Conservation (phyloP, 768 basidiomycete genomes). For the Amanita fuliginea region DNA sequence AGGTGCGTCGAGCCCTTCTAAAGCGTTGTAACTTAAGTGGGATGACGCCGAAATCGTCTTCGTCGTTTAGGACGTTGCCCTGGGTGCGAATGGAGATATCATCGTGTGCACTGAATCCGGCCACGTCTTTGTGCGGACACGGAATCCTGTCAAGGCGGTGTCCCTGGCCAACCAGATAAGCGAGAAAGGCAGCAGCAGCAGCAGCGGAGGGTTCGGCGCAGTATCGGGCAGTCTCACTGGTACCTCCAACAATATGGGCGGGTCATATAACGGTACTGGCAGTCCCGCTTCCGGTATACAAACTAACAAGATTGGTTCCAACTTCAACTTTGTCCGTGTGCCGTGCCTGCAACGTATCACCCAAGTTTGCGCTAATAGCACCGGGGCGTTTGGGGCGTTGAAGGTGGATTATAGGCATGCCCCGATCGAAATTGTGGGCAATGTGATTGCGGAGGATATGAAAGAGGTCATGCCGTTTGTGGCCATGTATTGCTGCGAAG, state of each 20-base stretch:
- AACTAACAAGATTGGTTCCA: conserved; percentile 3
- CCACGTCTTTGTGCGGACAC: conserved; percentile 79
- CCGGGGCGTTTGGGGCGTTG: conserved; percentile 83
- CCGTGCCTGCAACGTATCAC: conserved; percentile 79
- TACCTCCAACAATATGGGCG: conserved; percentile 12
- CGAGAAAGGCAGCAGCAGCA: neutral
- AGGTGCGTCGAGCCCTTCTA: conserved; percentile 22
- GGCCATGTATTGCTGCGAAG: conserved; percentile 11
- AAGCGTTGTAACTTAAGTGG: neutral
- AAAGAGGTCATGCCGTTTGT: conserved; percentile 55
- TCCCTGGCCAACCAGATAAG: neutral
- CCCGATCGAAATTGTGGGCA: conserved; percentile 44
- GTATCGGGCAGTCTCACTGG: neutral
- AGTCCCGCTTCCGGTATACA: conserved; percentile 53
- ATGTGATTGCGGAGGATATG: conserved; percentile 54
- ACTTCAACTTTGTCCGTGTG: conserved; percentile 28
- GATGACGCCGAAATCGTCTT: neutral
- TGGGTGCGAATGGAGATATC: conserved; percentile 79
- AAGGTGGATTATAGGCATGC: conserved; percentile 58
- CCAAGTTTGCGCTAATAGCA: conserved; percentile 73
- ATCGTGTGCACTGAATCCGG: conserved; percentile 93
- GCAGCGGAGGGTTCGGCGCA: neutral
- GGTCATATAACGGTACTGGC: conserved; percentile 27
- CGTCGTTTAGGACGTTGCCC: conserved; percentile 62
- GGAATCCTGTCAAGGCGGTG: conserved; percentile 26